phyloP scores from a whole-genome alignment of 768 basidiomycete species.

The Gloeopeniophorella convolvens region DNA sequence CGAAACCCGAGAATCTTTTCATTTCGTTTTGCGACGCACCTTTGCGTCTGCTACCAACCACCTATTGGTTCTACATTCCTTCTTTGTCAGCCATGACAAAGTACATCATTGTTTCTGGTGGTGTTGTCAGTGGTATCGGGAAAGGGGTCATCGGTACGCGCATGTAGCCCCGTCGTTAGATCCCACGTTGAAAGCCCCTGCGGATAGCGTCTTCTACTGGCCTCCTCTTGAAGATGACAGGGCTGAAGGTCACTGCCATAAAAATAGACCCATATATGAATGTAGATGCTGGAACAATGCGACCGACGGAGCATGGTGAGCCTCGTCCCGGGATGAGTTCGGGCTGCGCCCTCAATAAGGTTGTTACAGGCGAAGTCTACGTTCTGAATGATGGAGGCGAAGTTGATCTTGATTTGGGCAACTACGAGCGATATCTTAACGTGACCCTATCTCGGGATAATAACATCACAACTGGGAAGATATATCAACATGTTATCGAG shows the following conservation, averaged over 20 bases:
- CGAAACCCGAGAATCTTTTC: not conserved
- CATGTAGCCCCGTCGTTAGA: constrained; percentile 21
- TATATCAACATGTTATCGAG: constrained; percentile 95
- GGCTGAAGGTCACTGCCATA: constrained; percentile 96
- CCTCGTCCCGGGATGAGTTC: not conserved
- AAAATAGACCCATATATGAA: constrained; percentile 99
- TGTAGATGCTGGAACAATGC: constrained; percentile 99
- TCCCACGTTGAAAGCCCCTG: constrained; percentile 20
- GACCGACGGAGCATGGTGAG: constrained; percentile 95
- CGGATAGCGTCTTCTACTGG: constrained; percentile 89
- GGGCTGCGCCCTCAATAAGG: not conserved
- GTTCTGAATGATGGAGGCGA: constrained; percentile 98
- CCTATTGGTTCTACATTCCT: not conserved
- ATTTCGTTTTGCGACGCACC: not conserved
- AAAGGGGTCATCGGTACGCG: constrained; percentile 96
- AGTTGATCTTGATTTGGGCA: constrained; percentile 95
- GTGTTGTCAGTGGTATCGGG: constrained; percentile 97
- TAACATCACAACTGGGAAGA: constrained; percentile 98
- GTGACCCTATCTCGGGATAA: constrained; percentile 92
- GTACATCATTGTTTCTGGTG: constrained; percentile 94
- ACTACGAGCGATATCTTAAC: constrained; percentile 97
- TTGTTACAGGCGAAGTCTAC: constrained; percentile 79
- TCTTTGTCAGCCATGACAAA: constrained; percentile 61
- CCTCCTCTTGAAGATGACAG: constrained; percentile 88
- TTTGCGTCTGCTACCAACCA: not conserved